These are phyloP conservation scores for Neurospora hispaniola DNA, from an alignment of 495 filamentous ascomycete genomes.

Conservation along the genomic window DNA sequence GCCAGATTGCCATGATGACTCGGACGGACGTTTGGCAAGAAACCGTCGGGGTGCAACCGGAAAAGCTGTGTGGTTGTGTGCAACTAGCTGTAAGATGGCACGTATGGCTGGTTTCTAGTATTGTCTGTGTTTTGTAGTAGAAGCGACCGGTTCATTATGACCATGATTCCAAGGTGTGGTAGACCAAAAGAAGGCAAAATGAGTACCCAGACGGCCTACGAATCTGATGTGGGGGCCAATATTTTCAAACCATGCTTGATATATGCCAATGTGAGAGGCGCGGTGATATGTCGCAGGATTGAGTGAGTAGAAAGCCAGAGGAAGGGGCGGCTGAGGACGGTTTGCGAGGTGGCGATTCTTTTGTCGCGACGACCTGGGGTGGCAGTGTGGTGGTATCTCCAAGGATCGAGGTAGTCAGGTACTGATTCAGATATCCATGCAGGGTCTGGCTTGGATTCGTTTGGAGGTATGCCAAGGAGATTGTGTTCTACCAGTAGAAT, in stretches of 20 bases:
- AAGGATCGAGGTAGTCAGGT: neutral
- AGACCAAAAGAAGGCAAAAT: neutral
- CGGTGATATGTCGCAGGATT: neutral
- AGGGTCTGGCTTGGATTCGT: neutral
- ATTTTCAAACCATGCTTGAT: slow-evolving; percentile 17
- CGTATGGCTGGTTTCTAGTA: slow-evolving; percentile 1
- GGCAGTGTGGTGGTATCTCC: neutral
- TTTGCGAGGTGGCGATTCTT: neutral
- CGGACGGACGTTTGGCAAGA: neutral
- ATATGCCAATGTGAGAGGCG: neutral
- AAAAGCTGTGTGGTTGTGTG: neutral
- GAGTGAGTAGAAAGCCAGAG: neutral
- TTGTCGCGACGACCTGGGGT: neutral
- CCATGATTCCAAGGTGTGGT: neutral
- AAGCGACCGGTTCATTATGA: slow-evolving; percentile 17
- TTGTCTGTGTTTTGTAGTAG: slow-evolving; percentile 3
- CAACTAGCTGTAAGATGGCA: neutral
- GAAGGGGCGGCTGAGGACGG: neutral
- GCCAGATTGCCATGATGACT: slow-evolving; percentile 60
- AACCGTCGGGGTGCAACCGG: neutral
- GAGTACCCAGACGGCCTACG: neutral
- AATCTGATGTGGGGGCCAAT: slow-evolving; percentile 6
- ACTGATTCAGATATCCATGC: neutral
- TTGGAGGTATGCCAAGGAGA: neutral
- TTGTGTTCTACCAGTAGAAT: neutral